Base-by-base conservation (phyloP, 106 monocot genomes). In the Dioscorea dumetorum region DNA sequence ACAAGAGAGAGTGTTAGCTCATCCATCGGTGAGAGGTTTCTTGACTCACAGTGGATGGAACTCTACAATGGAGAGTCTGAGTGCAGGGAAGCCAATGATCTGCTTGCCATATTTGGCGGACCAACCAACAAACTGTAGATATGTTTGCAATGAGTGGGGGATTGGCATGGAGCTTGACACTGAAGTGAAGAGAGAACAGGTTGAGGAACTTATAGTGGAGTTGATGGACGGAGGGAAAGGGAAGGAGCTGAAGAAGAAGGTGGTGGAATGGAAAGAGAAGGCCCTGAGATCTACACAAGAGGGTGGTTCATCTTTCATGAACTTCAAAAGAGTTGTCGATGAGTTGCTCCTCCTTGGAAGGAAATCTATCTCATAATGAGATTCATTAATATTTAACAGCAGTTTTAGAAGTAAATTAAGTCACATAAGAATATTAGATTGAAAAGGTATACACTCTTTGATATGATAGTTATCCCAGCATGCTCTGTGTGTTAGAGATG, bases 11-110 rank as follows among this genome's bases (percentile, higher is more conserved):
- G 77, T 84, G 22, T 63, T 84, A 12, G 3, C 50, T 28, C 80
- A 84, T 33, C 77, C 70, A 0, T 69, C 84, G 0, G 51, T 80
- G 5, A 73, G 80, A 8, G 84, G 70, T 9, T 84, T 84, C 71
- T 33, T 84, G 41, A 80, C 84, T 16, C 84, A 84, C 49, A 57
- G 84, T 20, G 88, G 88, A 10, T 89, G 85, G 88, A 89, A 89
- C 56, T 90, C 90, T 22, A 86, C 77, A 34, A 51, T 80, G 54
- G 86, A 85, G 67, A 78, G 74, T 63, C n/a, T 90, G 0, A 57
- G 73, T 59, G 53, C 57, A 14, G 84, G 80, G 17, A 73, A 80
- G 61, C 80, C 84, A 7, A 60, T 84, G 73, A 12, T 84, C 15
- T 63, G 84, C 50, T 84, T 80, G 84, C 80, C 80, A 0, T 80